Base-by-base conservation (phyloP, 2,329 filamentous ascomycete species). In the Blastomyces parvus region DNA sequence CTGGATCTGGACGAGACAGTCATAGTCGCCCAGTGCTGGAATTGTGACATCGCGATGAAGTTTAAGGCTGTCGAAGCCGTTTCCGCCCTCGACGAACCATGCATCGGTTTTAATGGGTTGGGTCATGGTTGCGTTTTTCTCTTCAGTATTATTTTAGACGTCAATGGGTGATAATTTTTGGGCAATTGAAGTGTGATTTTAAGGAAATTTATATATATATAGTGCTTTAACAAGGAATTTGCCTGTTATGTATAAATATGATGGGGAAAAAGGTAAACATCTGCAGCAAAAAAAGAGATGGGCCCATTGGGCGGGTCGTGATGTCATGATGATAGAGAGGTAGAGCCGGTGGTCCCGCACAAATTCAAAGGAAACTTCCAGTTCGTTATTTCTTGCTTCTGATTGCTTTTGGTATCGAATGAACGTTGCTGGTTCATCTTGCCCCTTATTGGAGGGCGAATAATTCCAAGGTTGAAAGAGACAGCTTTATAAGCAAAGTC, bases 1-100 rank as follows among this genome's bases (percentile, higher is more conserved):
- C n/a, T 78, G 69, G 1, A 82, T 79, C 74, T 87, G 88, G 68
- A 92, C 85, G 42, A 92, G 80, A 6, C 91, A 87, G 33, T 92
- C 85, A 65, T 83, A 83, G 62, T 90, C 87, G 57, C 88, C 88
- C 1, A 88, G 25, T 19, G 57, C 48, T 7, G 62, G 59, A 36
- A 64, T 59, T 25, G 48, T 19, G 36, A 52, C 36, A 17, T 50
- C 59, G 36, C 40, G 46, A 17, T 56, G 60, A 40, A 64, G 33
- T 17, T 25, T 22, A 14, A 64, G 42, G 53, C 59, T 48, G 42
- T 64, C 52, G 52, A 64, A 62, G 19, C 59, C 62, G 8, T 62
- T 61, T 19, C 14, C 9, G 1, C 48, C 48, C 5, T 62, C 60
- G 27, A 62, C 33, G 17, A 62, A 22, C 60, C 60, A 62, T 17